Base-by-base conservation (phyloP, 78 protist species). In the Dictyostelium intermedium region DNA sequence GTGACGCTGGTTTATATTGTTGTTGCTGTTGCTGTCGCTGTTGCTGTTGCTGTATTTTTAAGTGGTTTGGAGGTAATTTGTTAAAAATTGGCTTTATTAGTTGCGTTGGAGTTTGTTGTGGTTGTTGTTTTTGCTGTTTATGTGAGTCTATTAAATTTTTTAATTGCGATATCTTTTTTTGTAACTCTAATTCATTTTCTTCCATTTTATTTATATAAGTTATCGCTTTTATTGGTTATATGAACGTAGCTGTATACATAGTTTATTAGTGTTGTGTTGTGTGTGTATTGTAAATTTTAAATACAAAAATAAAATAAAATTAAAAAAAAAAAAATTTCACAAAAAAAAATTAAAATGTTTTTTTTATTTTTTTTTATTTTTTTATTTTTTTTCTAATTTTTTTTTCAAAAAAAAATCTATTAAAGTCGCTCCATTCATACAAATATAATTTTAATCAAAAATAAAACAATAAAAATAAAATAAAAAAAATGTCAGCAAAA, bases 81-180 rank as follows among this genome's bases (percentile, higher is more conserved):
- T 77, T 77, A n/a, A 77, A 77, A n/a, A 77, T 77, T 14, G 82
- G 82, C 41, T 77, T 77, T 66, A 66, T 30, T 11, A 35, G 39
- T 11, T 56, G 16, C 35, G 37, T 35, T 73, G 81, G 11, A 16
- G 4, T 72, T 37, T n/a, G 23, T 73, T 32, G 37, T 72, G 30
- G 77, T 32, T 30, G 77, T 70, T 10, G 30, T 30, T 25, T 5
- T 11, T 27, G 41, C 18, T 27, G 34, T 34, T 72, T 72, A 6
- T 72, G 37, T 32, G 45, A 30, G 6, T 27, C 18, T 72, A 72
- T 72, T 72, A 72, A 72, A 32, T 72, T 72, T 30, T 72, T 27
- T 72, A 72, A 72, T 8, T 18, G 13, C 1, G 25, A 34, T 32
- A 72, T 72, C 11, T 14, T 72, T 32, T 72, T 35, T 32, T 32